Evolutionary conservation across 2,329 filamentous ascomycete genomes (phyloP).

Genomic region (Cercospora zeina): DNA sequence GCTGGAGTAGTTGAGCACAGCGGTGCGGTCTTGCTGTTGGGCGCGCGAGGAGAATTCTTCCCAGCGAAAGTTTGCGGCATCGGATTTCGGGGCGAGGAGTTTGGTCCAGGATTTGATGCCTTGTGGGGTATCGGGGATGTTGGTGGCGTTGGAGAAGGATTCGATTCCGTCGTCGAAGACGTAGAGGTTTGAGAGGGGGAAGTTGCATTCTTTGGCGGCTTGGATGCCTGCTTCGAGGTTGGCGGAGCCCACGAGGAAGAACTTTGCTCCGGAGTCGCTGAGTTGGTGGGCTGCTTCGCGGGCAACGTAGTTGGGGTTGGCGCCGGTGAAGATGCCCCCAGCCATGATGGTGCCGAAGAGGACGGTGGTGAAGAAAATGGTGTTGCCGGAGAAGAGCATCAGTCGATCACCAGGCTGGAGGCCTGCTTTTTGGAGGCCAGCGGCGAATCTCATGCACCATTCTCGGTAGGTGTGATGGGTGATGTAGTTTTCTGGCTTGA

Average conservation of each 20-base stretch:
- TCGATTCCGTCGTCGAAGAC: constrained; percentile 50
- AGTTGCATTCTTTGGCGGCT: constrained; percentile 52
- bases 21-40: constrained; percentile 54
- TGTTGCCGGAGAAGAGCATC: constrained; percentile 72
- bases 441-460: constrained; percentile 70
- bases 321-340: constrained; percentile 41
- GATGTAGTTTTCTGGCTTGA: constrained; percentile 66
- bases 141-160: constrained; percentile 62
- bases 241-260: constrained; percentile 44
- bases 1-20: constrained; percentile 76
- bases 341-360: constrained; percentile 75
- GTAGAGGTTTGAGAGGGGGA: constrained; percentile 52
- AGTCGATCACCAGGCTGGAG: constrained; percentile 69
- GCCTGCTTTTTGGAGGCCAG: constrained; percentile 62
- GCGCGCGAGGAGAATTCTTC: constrained; percentile 11
- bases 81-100: constrained; percentile 45
- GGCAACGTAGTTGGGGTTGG: constrained; percentile 41
- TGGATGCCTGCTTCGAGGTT: constrained; percentile 51
- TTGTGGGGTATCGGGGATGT: constrained; percentile 61
- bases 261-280: constrained; percentile 35
- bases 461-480: constrained; percentile 65
- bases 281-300: constrained; percentile 40
- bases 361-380: constrained; percentile 68
- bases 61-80: constrained; percentile 48
- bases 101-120: constrained; percentile 28